Evolutionary conservation across 2,329 filamentous ascomycete genomes (phyloP), one percentile per base, ranked within the genome.

Genomic region (Verticillium dahliae): DNA sequence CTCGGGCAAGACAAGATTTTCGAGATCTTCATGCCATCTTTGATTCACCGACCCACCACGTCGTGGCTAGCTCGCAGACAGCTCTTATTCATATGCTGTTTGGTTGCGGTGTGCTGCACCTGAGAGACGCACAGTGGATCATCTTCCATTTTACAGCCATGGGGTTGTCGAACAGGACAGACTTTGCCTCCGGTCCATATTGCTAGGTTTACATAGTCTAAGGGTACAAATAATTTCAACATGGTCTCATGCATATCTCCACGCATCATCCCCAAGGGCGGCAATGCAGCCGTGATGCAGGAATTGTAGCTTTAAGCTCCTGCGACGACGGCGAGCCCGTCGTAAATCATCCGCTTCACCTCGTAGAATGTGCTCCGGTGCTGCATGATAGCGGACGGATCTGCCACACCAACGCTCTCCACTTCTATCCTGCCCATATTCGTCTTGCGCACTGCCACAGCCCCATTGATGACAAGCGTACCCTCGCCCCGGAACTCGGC

Each of bases 401-500:
- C 73, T 2, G 76, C 74, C 35, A 80, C 78, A 1, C 86, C 90
- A 5, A 89, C 86, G 62, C 89, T 90, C 76, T 97, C 94, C 18
- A 97, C 86, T 75, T 96, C 94, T 69, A 97, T 92, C 67, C 85
- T 87, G 0, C 93, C 93, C n/a, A 89, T 90, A 1, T 87, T 88
- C 56, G 89, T 91, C 80, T 99, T 98, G 63, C 91, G 83, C 56
- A 99, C 92, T 4, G 92, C 90, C 6, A 98, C 93, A 10, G 85
- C 85, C 1, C 91, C 90, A 71, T 98, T 94, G 61, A 99, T 89
- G 10, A 99, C 83, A 62, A 99, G 79, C 9, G 90, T 96, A 64
- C 95, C 95, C 75, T 98, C 94, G 58, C 95, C 95, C 58, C 92
- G 84, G 74, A 98, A 97, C 74, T 97, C 95, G 1, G 94, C 94